Percentiles rank a stretch among this genome's conserved stretches.
Evolutionary conservation across 495 filamentous ascomycete genomes (phyloP).

Genomic region (Aspergillus ostianus): DNA sequence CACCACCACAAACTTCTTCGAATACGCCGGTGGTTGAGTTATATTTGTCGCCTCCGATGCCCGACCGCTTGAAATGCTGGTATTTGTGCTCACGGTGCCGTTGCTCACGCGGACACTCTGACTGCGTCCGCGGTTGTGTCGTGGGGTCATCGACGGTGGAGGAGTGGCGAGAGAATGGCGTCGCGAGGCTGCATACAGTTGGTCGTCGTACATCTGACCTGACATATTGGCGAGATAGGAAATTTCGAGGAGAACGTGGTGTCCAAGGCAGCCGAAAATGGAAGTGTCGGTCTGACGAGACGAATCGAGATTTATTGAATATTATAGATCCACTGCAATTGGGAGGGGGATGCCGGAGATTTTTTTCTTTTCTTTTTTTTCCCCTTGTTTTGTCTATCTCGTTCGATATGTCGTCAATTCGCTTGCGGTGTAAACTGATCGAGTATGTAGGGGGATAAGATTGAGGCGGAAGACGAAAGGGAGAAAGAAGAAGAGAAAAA

Average conservation of each 20-base stretch:
- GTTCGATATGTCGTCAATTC: slow-evolving; percentile 12
- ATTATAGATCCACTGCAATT: slow-evolving; percentile 20
- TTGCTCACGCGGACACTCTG: slow-evolving; percentile 67
- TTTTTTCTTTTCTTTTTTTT: slow-evolving; percentile 11
- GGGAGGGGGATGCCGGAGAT: slow-evolving; percentile 12
- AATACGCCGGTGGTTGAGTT: slow-evolving; percentile 86
- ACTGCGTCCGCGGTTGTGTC: slow-evolving; percentile 52
- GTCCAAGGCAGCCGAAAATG: slow-evolving; percentile 10
- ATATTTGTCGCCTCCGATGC: slow-evolving; percentile 79
- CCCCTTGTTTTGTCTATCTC: slow-evolving; percentile 2
- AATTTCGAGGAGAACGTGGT: slow-evolving; percentile 21
- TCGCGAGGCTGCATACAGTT: slow-evolving; percentile 49
- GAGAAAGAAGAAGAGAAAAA: slow-evolving; percentile 1
- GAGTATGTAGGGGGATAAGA: not conserved
- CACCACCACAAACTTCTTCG: slow-evolving; percentile 98
- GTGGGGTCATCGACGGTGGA: slow-evolving; percentile 45
- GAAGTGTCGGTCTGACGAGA: slow-evolving; percentile 16
- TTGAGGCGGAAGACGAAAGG: slow-evolving; percentile 11
- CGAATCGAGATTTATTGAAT: slow-evolving; percentile 17
- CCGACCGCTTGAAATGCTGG: slow-evolving; percentile 58
- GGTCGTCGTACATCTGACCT: slow-evolving; percentile 48
- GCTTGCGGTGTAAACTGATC: not conserved
- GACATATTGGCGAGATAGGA: slow-evolving; percentile 38
- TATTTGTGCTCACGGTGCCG: slow-evolving; percentile 81
- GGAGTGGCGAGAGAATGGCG: slow-evolving; percentile 50